These are phyloP conservation scores for Russula virescens DNA, from an alignment of 768 basidiomycete genomes.

Conservation along the genomic window DNA sequence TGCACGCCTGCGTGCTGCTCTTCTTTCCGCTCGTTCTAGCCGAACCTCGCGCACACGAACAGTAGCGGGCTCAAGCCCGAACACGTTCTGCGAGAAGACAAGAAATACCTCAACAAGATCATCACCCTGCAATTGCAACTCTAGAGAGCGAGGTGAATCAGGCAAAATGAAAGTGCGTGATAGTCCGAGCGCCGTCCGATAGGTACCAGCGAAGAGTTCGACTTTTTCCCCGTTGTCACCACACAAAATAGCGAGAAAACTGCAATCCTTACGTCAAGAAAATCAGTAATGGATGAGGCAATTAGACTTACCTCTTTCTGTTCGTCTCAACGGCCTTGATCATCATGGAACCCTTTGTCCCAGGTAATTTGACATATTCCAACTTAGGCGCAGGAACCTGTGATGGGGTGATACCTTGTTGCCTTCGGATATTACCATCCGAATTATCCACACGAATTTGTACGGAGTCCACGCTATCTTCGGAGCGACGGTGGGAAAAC, in stretches of 20 bases:
- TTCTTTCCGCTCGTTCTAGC: conserved; percentile 80
- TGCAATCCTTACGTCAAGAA: conserved; percentile 28
- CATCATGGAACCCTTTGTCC: conserved; percentile 78
- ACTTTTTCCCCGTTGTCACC: conserved; percentile 92
- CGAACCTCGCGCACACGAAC: conserved; percentile 92
- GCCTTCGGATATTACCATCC: conserved; percentile 36
- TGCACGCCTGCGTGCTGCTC: conserved; percentile 76
- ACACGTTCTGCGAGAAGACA: conserved; percentile 87
- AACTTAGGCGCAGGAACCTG: conserved; percentile 74
- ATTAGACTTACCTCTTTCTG: conserved; percentile 63
- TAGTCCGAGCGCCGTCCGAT: conserved; percentile 79
- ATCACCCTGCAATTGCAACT: conserved; percentile 86
- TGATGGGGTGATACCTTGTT: conserved; percentile 34
- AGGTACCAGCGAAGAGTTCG: conserved; percentile 88
- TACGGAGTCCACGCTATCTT: conserved; percentile 42
- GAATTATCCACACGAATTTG: conserved; percentile 34
- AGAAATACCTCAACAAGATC: conserved; percentile 90
- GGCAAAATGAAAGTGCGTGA: conserved; percentile 93
- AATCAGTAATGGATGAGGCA: background rate
- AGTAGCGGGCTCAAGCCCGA: conserved; percentile 87
- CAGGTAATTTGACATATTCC: conserved; percentile 89
- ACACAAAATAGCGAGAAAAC: conserved; percentile 89
- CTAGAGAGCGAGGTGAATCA: conserved; percentile 82
- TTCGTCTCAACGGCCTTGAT: conserved; percentile 86
- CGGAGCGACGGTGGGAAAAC: conserved; percentile 52